These are phyloP conservation scores for Chaetomiaceae sp. DNA, from an alignment of 2,329 filamentous ascomycete species.

Conservation along the genomic window DNA sequence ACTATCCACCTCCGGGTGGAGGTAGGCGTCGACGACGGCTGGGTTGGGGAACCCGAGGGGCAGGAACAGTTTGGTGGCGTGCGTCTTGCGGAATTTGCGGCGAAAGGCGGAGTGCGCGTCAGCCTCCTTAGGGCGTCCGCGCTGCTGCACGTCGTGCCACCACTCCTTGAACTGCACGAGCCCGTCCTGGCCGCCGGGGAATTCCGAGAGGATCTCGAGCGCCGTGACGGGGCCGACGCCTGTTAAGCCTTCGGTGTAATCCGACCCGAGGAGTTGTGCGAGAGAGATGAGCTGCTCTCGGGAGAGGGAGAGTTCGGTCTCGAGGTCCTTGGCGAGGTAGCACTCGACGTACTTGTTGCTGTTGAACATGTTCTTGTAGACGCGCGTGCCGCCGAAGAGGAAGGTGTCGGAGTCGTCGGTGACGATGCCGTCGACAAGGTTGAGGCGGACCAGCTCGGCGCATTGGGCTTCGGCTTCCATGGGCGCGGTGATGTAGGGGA, in stretches of 20 bases:
- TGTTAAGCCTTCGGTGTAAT: constrained; percentile 89
- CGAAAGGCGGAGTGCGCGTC: constrained; percentile 63
- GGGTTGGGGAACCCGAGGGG: constrained; percentile 73
- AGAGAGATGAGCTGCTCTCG: constrained; percentile 84
- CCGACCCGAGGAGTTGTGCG: constrained; percentile 85
- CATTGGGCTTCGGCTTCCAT: constrained; percentile 99
- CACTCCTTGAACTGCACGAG: constrained; percentile 78
- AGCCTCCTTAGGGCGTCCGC: constrained; percentile 59
- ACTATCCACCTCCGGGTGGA: constrained; percentile 78
- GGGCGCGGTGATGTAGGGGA: constrained; percentile 94
- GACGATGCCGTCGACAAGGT: constrained; percentile 93
- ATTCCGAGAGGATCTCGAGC: constrained; percentile 90
- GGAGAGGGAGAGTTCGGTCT: constrained; percentile 82
- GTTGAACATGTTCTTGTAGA: constrained; percentile 99
- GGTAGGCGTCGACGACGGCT: constrained; percentile 77
- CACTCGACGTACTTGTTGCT: constrained; percentile 97
- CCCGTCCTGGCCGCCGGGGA: constrained; percentile 55
- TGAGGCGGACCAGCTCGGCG: constrained; percentile 79
- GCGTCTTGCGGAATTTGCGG: constrained; percentile 76
- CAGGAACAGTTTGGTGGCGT: constrained; percentile 81
- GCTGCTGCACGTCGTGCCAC: constrained; percentile 75
- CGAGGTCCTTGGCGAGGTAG: constrained; percentile 77
- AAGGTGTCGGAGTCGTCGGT: constrained; percentile 97
- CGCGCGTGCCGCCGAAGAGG: constrained; percentile 88
- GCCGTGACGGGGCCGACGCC: constrained; percentile 93